Conservation (phyloP, 176 grass and related monocot species). For the Panicum miliaceum region DNA sequence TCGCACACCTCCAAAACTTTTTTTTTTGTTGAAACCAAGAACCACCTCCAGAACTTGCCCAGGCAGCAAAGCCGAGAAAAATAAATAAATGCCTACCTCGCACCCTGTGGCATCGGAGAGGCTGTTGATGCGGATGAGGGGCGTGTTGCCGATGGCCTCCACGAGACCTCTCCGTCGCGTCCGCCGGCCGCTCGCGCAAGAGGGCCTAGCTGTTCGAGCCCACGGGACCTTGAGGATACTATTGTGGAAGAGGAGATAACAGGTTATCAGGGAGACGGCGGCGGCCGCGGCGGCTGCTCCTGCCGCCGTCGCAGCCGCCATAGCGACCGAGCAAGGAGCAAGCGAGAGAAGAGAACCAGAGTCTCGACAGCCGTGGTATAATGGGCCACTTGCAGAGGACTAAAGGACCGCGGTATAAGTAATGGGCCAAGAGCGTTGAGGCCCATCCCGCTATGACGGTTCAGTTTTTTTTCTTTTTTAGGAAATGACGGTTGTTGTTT, state of each 20-base stretch:
- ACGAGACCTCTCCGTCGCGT: slow-evolving; percentile 64
- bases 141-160: slow-evolving; percentile 79
- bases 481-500: no score
- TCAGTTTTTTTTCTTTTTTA: neutral
- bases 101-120: slow-evolving; percentile 93
- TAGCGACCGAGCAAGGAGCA: slow-evolving; percentile 1
- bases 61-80: neutral
- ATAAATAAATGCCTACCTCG: slow-evolving; percentile 50
- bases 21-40: no score
- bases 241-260: slow-evolving; percentile 48
- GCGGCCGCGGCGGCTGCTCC: slow-evolving; percentile 57
- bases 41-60: slow-evolving; percentile 8
- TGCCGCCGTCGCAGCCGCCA: slow-evolving; percentile 63
- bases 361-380: neutral
- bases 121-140: slow-evolving; percentile 94
- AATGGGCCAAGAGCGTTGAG: neutral
- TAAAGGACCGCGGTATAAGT: no score
- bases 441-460: neutral
- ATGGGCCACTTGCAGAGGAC: neutral
- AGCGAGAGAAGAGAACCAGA: neutral
- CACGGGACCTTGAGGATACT: slow-evolving; percentile 25
- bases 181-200: slow-evolving; percentile 22
- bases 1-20: no score
- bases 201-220: neutral
- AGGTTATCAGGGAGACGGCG: slow-evolving; percentile 63